Evolutionary conservation across 1,139 yeast species (phyloP), one percentile per base, ranked within the genome.

Genomic region (Arxiozyma slooffiae): DNA sequence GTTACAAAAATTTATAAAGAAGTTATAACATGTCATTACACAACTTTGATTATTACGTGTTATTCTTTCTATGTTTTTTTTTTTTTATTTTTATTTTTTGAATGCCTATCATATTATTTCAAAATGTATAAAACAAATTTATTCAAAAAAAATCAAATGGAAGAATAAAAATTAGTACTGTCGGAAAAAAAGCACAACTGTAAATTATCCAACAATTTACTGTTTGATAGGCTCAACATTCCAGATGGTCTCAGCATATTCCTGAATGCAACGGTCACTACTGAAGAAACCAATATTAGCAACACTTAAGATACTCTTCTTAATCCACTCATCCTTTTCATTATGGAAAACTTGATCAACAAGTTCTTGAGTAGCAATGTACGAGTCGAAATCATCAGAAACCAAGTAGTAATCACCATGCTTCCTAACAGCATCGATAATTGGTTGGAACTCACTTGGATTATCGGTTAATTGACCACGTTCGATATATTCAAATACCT

Each of bases 201-300:
- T 14, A 30, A 30, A 11, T n/a, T 30, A 9, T 2, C n/a, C 7
- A 41, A 30, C 44, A 38, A 44, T 52, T 50, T 58, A 60, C 34
- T 61, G 57, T 46, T 57, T 57, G 52, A 79, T 68, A 17, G 95
- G 92, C 71, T 87, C 95, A 56, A 88, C 79, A 64, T 88, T 85
- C 97, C 97, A 90, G 63, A 89, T 88, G 56, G 83, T 80, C 61
- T 87, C 96, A 37, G 97, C 95, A 60, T 89, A 89, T 67, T 90
- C 97, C 60, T 83, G 86, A 64, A 89, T 84, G 67, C 95, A 88
- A 69, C 97, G 78, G 69, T 89, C 97, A 57, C 92, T 82, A 53
- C 87, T 79, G 72, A 89, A 89, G 78, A 86, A 90, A 9, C 97
- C 97, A 85, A 87, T 85, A 67, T 87, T 87, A 53, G 97, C 95